A percentile compares a stretch with the other conserved stretches of the same genome.
phyloP scores from a whole-genome alignment of 306 rosid species.

The Vachellia collinsii region DNA sequence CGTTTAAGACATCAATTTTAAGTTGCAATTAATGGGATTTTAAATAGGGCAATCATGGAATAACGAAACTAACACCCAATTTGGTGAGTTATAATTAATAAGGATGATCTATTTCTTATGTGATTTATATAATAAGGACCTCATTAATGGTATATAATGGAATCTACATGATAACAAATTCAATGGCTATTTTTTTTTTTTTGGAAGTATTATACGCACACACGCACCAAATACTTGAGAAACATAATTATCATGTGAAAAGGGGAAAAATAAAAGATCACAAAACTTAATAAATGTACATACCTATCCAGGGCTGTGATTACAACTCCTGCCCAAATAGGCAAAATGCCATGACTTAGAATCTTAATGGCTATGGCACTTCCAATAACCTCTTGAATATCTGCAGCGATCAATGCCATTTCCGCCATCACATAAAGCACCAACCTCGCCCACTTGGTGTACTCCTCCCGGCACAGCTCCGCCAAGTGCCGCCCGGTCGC shows the following conservation, averaged over 20 bases:
- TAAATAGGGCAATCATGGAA: too few species aligned
- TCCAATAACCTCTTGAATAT: constrained; percentile 83
- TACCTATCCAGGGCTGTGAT: constrained; percentile 78
- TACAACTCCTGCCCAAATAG: constrained; percentile 79
- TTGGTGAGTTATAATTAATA: too few species aligned
- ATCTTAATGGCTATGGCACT: constrained; percentile 83
- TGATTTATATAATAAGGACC: too few species aligned
- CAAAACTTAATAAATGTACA: neutral
- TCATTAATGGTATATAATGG: too few species aligned
- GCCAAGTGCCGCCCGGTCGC: constrained; percentile 79
- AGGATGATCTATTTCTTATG: too few species aligned
- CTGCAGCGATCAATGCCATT: constrained; percentile 76
- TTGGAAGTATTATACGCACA: too few species aligned
- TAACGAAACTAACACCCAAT: too few species aligned
- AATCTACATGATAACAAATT: too few species aligned
- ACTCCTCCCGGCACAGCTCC: constrained; percentile 76
- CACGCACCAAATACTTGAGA: too few species aligned
- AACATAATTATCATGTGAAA: neutral
- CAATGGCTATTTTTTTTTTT: too few species aligned
- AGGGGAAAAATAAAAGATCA: neutral
- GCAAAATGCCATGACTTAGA: constrained; percentile 67
- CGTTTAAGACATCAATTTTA: too few species aligned
- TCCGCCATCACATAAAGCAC: constrained; percentile 67
- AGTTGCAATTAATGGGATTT: too few species aligned
- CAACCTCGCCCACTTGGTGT: constrained; percentile 62